Evolutionary conservation across 441 rosid species (phyloP).

Genomic region (Sinapis alba): DNA sequence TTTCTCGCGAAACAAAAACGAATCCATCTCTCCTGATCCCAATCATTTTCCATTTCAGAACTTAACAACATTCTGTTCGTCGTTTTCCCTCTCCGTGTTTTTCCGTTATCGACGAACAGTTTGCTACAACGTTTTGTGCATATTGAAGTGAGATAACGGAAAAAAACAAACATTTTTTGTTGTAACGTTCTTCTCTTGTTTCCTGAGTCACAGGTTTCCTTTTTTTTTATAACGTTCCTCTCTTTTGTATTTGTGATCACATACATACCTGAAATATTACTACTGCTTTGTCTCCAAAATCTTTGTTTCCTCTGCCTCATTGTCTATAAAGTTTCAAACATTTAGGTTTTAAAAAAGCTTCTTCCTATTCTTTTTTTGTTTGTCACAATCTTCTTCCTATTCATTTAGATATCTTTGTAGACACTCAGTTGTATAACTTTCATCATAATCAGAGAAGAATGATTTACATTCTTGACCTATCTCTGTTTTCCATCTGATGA

Average conservation of each 20-base stretch:
- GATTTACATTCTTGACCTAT: neutral
- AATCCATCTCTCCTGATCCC: constrained; percentile 24
- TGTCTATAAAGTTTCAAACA: neutral
- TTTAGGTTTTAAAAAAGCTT: neutral
- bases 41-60: neutral
- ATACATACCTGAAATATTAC: neutral
- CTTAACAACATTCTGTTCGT: constrained; percentile 26
- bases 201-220: constrained; percentile 21
- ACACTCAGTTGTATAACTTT: neutral
- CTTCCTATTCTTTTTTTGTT: neutral
- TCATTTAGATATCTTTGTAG: neutral
- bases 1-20: constrained; percentile 21
- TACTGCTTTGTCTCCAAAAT: neutral
- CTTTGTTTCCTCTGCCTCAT: neutral
- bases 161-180: neutral
- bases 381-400: neutral
- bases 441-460: too few species aligned
- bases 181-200: constrained; percentile 18
- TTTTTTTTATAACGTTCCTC: neutral
- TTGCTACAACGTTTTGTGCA: constrained; percentile 29
- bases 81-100: constrained; percentile 6
- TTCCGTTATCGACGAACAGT: constrained; percentile 34
- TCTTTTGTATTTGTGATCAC: neutral
- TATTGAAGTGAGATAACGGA: constrained; percentile 35
- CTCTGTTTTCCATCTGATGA: neutral